A percentile compares a stretch with the other conserved stretches of the same genome.
These are phyloP conservation scores for Pharnaceum exiguum DNA, from an alignment of 148 eudicot genomes.

Conservation along the genomic window DNA sequence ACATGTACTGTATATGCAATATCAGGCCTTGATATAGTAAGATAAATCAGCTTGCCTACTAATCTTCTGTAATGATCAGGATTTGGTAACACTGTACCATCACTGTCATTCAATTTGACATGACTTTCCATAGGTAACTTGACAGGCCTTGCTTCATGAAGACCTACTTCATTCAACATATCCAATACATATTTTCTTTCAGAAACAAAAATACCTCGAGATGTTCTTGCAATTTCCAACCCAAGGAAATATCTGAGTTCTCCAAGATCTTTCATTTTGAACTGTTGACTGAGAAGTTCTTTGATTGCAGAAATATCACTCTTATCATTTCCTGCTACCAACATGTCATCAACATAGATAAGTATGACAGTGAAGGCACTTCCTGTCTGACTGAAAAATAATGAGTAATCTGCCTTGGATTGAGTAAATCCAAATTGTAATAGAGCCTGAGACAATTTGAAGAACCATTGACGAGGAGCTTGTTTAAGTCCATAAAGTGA, in stretches of 20 bases:
- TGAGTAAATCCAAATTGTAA: not conserved
- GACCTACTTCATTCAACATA: not conserved
- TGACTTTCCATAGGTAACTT: not conserved
- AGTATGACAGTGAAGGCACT: not conserved
- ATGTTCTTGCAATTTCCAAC: not conserved
- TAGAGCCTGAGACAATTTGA: not conserved
- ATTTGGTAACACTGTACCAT: not conserved
- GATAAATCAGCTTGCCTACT: not conserved
- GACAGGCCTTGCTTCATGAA: not conserved
- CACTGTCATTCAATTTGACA: not conserved
- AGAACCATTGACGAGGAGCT: not conserved
- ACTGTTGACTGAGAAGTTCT: not conserved
- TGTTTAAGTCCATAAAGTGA: not conserved
- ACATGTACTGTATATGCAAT: not conserved
- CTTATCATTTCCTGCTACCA: not conserved
- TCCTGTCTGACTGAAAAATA: too few species aligned
- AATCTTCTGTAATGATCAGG: not conserved
- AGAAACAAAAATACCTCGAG: not conserved
- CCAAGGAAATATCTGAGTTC: not conserved
- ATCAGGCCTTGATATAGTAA: not conserved
- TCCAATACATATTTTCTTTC: not conserved
- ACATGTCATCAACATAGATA: constrained; percentile 2
- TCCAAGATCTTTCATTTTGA: not conserved
- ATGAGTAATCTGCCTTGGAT: not conserved
- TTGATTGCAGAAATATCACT: not conserved